A percentile compares a stretch with the other conserved stretches of the same genome.
Evolutionary conservation across 2,329 filamentous ascomycete genomes (phyloP).

Genomic region (Onygenales sp.): DNA sequence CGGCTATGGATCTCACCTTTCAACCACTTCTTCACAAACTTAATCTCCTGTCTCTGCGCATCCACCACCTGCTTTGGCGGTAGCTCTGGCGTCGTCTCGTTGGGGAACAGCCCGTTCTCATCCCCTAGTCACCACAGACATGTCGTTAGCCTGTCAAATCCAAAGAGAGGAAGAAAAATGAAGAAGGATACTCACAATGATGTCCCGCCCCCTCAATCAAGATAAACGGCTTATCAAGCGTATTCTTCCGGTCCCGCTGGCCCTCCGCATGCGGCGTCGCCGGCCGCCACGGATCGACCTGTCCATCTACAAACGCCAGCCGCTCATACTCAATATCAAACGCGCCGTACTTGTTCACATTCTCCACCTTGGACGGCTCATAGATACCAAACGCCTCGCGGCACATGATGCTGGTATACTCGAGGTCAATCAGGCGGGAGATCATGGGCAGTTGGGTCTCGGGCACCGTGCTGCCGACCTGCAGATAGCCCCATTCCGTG

Average conservation of each 20-base stretch:
- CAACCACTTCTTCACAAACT: conserved; percentile 44
- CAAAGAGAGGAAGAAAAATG: conserved; percentile 24
- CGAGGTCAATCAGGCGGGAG: conserved; percentile 58
- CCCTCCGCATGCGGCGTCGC: conserved; percentile 62
- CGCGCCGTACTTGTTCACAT: conserved; percentile 68
- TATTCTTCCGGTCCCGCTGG: conserved; percentile 47
- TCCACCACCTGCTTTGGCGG: conserved; percentile 39
- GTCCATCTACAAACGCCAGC: conserved; percentile 67
- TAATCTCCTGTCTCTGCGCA: conserved; percentile 36
- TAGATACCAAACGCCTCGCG: conserved; percentile 61
- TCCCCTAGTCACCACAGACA: conserved; percentile 25
- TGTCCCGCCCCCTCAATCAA: conserved; percentile 67
- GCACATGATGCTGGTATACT: conserved; percentile 56
- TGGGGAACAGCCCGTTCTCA: conserved; percentile 42
- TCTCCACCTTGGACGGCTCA: conserved; percentile 49
- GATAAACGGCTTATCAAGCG: conserved; percentile 59
- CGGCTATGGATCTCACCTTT: conserved; percentile 17
- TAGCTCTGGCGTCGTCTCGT: conserved; percentile 40
- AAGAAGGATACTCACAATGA: conserved; percentile 62
- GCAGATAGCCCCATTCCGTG: conserved; percentile 64
- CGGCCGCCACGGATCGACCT: conserved; percentile 70
- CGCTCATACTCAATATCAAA: conserved; percentile 64
- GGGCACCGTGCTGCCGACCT: conserved; percentile 63
- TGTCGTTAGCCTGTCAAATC: conserved; percentile 12
- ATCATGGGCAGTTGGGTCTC: conserved; percentile 55